Base-by-base conservation (phyloP, 2,329 filamentous ascomycete species). In the Phialocephala sp. region DNA sequence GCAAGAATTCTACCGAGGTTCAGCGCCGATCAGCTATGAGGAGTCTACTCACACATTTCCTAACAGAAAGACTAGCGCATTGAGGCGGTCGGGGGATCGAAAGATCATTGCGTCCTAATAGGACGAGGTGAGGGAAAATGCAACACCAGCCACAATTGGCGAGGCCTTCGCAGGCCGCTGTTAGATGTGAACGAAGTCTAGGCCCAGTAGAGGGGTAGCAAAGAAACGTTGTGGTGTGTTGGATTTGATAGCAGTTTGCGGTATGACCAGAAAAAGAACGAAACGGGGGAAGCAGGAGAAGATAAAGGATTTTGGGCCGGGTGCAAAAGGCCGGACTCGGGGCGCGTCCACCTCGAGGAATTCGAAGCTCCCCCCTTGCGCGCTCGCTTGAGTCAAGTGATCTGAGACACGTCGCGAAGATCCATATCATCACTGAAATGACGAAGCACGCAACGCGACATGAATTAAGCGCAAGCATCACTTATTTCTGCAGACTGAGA, bases 81-180 rank as follows among this genome's bases (percentile, higher is more conserved):
- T n/a, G 45, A 50, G 20, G 45, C 45, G 45, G 20, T 50, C 3
- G 45, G 45, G n/a, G 8, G 45, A 20, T 50, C 45, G 45, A 50
- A 50, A 50, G n/a, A 50, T 50, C 45, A 50, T 50, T 22, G 45
- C 22, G 37, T 41, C 37, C 45, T 20, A 8, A 20, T n/a, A 50
- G 45, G 45, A 50, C 45, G 45, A 9, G 45, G 5, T n/a, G n/a
- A 50, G 8, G 11, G n/a, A 6, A 22, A n/a, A 50, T 22, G 45
- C 41, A n/a, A 50, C 45, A 50, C 45, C 45, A 50, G 45, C 45
- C 45, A 50, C 45, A 50, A n/a, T 50, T 50, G n/a, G 45, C 45
- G 45, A 50, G 45, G 45, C 45, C 45, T 50, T 50, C 45, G 45
- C 45, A 50, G 45, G 45, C 45, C 4, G 8, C 45, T 22, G 12